Evolutionary conservation across 2,329 filamentous ascomycete genomes (phyloP).

Genomic region (Penicillium paneum): DNA sequence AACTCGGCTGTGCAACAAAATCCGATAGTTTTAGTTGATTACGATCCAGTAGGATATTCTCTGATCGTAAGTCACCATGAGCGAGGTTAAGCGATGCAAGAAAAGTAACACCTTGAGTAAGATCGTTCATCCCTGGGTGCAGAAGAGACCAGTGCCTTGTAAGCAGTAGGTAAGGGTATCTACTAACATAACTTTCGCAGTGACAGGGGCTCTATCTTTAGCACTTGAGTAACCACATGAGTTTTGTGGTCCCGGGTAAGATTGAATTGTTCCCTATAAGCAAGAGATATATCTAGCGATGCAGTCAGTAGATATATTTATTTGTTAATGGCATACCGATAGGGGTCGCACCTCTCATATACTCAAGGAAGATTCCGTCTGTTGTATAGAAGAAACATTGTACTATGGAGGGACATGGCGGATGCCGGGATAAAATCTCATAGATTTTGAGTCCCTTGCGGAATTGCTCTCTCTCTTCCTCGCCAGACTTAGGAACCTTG

Average conservation of each 20-base stretch:
- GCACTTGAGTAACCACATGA: constrained; percentile 23
- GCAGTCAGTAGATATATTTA: constrained; percentile 12
- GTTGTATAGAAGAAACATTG: constrained; percentile 19
- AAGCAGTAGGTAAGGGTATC: too few relatives aligned
- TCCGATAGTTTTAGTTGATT: constrained; percentile 28
- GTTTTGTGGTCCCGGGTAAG: constrained; percentile 21
- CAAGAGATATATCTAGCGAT: constrained; percentile 19
- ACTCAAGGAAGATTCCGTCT: constrained; percentile 30
- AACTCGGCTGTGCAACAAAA: constrained; percentile 29
- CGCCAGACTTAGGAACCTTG: constrained; percentile 25
- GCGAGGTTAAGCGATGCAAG: constrained; percentile 33
- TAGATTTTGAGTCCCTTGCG: constrained; percentile 26
- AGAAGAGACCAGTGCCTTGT: too few relatives aligned
- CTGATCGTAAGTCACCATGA: constrained; percentile 32
- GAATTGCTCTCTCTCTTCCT: constrained; percentile 27
- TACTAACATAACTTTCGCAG: constrained; percentile 24
- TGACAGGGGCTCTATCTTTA: constrained; percentile 27
- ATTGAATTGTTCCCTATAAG: constrained; percentile 24
- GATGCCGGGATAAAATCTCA: constrained; percentile 18
- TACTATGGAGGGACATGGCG: constrained; percentile 24
- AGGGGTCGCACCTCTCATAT: constrained; percentile 24
- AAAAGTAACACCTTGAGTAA: constrained; percentile 32
- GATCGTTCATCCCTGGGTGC: constrained; percentile 26
- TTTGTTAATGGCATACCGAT: background rate
- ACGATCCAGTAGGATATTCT: constrained; percentile 32